phyloP scores from a whole-genome alignment of 257 asterid genomes.

The Scutellaria minor region DNA sequence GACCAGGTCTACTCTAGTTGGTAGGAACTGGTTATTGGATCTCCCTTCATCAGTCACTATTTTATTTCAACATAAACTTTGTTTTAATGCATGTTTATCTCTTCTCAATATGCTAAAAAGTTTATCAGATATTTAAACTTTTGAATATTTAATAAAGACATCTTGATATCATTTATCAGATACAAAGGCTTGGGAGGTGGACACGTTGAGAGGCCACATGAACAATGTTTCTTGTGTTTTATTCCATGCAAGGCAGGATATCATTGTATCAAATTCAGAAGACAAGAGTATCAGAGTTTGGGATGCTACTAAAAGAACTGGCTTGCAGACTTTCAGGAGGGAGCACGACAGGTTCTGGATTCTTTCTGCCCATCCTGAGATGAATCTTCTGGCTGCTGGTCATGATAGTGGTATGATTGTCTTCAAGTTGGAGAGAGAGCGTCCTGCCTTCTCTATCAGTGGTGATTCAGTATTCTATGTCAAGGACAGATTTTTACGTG shows the following conservation, averaged over 20 bases:
- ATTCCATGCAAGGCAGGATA: slow-evolving; percentile 90
- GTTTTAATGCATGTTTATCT: slow-evolving; percentile 12
- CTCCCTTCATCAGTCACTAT: neutral
- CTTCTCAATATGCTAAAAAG: neutral
- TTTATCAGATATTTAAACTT: too few relatives aligned
- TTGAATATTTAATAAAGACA: slow-evolving; percentile 17
- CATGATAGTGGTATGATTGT: slow-evolving; percentile 99
- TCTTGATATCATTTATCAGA: slow-evolving; percentile 51
- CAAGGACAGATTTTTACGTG: slow-evolving; percentile 85
- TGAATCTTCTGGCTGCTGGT: slow-evolving; percentile 98
- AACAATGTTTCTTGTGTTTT: slow-evolving; percentile 93
- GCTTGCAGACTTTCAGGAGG: slow-evolving; percentile 96
- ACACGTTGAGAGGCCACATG: slow-evolving; percentile 97
- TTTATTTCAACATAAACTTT: slow-evolving; percentile 4
- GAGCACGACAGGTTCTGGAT: slow-evolving; percentile 99
- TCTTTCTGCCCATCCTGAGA: slow-evolving; percentile 94
- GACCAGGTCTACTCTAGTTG: slow-evolving; percentile 12
- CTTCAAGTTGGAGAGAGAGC: slow-evolving; percentile 95
- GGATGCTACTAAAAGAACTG: slow-evolving; percentile 99
- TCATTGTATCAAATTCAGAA: slow-evolving; percentile 93
- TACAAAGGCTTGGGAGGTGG: slow-evolving; percentile 99
- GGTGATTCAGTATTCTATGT: slow-evolving; percentile 84
- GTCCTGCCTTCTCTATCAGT: slow-evolving; percentile 87
- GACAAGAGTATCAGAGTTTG: slow-evolving; percentile 97
- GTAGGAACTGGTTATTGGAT: neutral